Evolutionary conservation across 1,139 yeast genomes (phyloP), one percentile per base, ranked within the genome.

Genomic region (Lodderomyces jiufengensis): DNA sequence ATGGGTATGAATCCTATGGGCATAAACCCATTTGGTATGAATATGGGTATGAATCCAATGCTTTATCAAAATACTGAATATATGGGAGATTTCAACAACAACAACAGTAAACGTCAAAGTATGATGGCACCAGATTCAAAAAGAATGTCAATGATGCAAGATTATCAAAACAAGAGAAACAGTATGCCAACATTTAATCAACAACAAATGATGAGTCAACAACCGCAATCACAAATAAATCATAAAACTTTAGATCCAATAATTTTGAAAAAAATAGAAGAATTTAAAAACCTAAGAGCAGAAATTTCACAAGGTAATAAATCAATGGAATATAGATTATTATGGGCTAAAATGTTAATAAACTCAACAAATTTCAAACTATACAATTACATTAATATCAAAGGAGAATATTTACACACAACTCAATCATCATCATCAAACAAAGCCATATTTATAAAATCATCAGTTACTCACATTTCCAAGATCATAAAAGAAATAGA

Each of bases 261-360:
- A 12, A 23, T 24, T 14, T 35, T 33, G 42, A 41, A 42, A 37
- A 65, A 63, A 44, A 60, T 70, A 33, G 60, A 61, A 25, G 63
- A 63, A 31, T 70, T 70, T 42, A 45, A 57, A 25, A 51, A 50
- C 21, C 57, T 70, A 39, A 58, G 76, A 31, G 43, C 49, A 15
- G 44, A 63, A 9, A 70, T 70, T 40, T 66, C 74, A 3, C 50
- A 66, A 2, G 76, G 76, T 13, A 68, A 69, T 43, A 70, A 70
- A 47, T 52, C 71, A 1, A 54, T 61, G 32, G 74, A 68, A 40
- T 69, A 56, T 48, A 53, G 76, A 35, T 54, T 69, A 34, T 57
- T 61, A 46, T 70, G 76, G 76, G 61, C 65, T 24, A 66, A 66
- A 43, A 66, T 65, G 72, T 57, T 70, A 46, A 59, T 70, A 27